phyloP scores from a whole-genome alignment of 31 red algal genomes.

The Asparagopsis taxiformis region DNA sequence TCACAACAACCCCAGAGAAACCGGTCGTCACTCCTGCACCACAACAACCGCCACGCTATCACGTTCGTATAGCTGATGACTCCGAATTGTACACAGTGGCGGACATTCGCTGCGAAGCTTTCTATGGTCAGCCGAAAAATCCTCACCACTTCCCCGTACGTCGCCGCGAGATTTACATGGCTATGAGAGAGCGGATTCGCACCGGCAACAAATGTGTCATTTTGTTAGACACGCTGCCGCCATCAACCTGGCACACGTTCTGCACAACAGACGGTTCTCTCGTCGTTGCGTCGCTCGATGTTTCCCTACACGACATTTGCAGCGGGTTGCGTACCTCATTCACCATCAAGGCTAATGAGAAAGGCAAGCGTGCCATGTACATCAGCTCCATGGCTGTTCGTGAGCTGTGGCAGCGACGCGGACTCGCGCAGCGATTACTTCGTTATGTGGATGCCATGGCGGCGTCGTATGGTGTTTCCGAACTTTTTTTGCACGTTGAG shows the following conservation, averaged over 20 bases:
- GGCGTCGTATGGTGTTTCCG: constrained; percentile 2
- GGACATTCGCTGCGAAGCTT: constrained; percentile 63
- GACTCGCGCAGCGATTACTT: constrained; percentile 46
- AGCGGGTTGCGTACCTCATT: constrained; percentile 1
- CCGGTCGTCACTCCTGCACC: not conserved
- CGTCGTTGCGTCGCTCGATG: constrained; percentile 47
- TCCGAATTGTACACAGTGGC: constrained; percentile 57
- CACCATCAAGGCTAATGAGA: not conserved
- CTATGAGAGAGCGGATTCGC: constrained; percentile 29
- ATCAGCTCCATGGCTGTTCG: constrained; percentile 64
- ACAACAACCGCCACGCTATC: constrained; percentile 1
- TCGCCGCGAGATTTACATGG: constrained; percentile 59
- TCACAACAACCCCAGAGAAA: no score
- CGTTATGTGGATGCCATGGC: constrained; percentile 7
- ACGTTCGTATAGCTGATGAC: constrained; percentile 9
- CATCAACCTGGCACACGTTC: constrained; percentile 17
- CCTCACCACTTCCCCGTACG: constrained; percentile 39
- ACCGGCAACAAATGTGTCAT: constrained; percentile 48
- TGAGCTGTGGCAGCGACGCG: constrained; percentile 39
- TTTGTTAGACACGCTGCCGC: constrained; percentile 35
- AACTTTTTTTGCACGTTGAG: constrained; percentile 63
- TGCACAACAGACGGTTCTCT: constrained; percentile 16
- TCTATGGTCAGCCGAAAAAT: constrained; percentile 46
- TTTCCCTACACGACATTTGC: constrained; percentile 22
- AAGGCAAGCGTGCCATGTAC: constrained; percentile 13